A percentile compares a stretch with the other conserved stretches of the same genome.
Conservation (phyloP, 2,329 filamentous ascomycete species). For the Endoconidiophora laricicola region DNA sequence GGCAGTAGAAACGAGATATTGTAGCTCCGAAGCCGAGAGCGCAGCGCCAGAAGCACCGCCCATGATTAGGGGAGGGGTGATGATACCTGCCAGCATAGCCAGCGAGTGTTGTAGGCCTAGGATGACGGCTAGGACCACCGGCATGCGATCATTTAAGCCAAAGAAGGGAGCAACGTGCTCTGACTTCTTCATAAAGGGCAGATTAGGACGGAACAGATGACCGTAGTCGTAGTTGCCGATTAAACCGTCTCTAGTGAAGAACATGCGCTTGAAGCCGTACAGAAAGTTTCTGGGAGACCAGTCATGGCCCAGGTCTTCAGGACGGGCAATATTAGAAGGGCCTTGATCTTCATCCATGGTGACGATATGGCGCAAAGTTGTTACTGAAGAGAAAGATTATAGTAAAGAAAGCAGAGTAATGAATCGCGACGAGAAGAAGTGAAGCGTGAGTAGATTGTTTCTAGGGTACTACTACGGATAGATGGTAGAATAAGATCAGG, state of each 20-base stretch:
- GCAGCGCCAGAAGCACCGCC: conserved; percentile 45
- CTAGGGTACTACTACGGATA: no score
- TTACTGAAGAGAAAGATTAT: not conserved
- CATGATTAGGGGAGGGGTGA: conserved; percentile 64
- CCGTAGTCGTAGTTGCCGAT: conserved; percentile 80
- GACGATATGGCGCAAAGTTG: not conserved
- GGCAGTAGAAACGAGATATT: conserved; percentile 65
- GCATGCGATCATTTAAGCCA: conserved; percentile 65
- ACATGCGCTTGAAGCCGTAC: conserved; percentile 21
- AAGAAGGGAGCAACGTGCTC: conserved; percentile 56
- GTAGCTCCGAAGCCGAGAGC: conserved; percentile 40
- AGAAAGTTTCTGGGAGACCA: conserved; percentile 16
- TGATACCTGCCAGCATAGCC: conserved; percentile 59
- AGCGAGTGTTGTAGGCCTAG: conserved; percentile 67
- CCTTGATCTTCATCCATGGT: conserved; percentile 41
- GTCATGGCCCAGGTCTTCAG: conserved; percentile 19
- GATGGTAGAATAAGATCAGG: not conserved
- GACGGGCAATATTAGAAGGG: conserved; percentile 32
- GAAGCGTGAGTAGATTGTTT: not conserved
- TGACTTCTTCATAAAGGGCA: conserved; percentile 62
- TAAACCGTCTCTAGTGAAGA: conserved; percentile 51
- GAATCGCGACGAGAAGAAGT: not conserved
- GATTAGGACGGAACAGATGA: conserved; percentile 65
- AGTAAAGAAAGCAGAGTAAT: no score
- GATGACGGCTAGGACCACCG: conserved; percentile 54